Conservation (phyloP, 2,329 filamentous ascomycete genomes). For the Alternaria triticimaculans region DNA sequence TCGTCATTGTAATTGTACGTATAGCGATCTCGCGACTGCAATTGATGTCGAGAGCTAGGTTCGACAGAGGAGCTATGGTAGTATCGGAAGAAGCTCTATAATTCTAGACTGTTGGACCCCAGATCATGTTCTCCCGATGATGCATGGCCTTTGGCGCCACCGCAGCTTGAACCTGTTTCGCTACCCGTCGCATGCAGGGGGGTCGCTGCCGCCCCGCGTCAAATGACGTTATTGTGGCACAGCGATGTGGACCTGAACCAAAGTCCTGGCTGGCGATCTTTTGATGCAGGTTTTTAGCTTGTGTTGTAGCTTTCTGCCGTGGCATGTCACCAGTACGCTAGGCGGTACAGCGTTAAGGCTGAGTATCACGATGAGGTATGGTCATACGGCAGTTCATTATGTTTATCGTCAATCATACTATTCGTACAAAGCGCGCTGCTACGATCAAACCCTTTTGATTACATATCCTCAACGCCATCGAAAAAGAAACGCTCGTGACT, state of each 20-base stretch:
- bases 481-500: background rate
- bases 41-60: background rate
- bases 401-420: background rate
- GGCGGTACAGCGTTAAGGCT: background rate
- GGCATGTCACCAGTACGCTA: background rate
- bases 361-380: background rate
- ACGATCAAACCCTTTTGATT: background rate
- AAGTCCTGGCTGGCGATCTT: conserved; percentile 10
- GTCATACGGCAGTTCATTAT: background rate
- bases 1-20: conserved; percentile 24
- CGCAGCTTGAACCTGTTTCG: conserved; percentile 34
- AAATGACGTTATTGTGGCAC: conserved; percentile 40
- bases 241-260: background rate
- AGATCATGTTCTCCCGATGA: conserved; percentile 24
- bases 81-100: background rate
- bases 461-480: background rate
- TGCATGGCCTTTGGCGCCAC: conserved; percentile 27
- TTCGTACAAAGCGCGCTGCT: conserved; percentile 10
- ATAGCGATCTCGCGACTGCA: background rate
- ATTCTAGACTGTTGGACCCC: conserved; percentile 5
- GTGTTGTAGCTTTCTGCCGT: background rate
- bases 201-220: conserved; percentile 23
- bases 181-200: conserved; percentile 9
- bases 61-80: background rate
- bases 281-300: conserved; percentile 8